phyloP scores from a whole-genome alignment of 257 asterid genomes.

The Solanum chaucha region DNA sequence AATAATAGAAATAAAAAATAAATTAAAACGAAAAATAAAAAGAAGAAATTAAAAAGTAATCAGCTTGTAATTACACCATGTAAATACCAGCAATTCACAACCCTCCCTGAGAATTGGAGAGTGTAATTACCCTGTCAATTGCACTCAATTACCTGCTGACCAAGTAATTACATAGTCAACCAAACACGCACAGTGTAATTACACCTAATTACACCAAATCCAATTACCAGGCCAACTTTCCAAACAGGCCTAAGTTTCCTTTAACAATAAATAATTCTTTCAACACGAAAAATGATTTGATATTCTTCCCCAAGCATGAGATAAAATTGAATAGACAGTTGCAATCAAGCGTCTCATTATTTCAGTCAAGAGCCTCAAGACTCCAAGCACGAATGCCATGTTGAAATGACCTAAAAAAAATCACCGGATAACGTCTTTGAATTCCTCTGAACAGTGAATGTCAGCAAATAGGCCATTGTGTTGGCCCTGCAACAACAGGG shows the following conservation, averaged over 20 bases:
- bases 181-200: background rate
- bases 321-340: background rate
- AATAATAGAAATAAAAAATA: background rate
- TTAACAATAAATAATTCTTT: background rate
- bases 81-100: too few species aligned
- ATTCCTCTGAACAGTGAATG: slow-evolving; percentile 3
- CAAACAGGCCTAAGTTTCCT: background rate
- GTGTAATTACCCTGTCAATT: background rate
- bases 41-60: background rate
- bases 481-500: slow-evolving; percentile 7
- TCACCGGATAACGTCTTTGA: slow-evolving; percentile 1
- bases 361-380: background rate
- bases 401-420: background rate
- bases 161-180: background rate
- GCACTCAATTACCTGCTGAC: background rate
- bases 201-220: background rate
- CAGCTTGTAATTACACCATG: background rate
- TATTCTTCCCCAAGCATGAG: background rate
- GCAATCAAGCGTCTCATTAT: background rate
- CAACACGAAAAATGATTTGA: background rate
- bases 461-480: slow-evolving; percentile 5
- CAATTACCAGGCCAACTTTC: background rate
- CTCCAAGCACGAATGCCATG: background rate
- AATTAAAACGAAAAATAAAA: too few species aligned
- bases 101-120: too few species aligned